These are phyloP conservation scores for Colletotrichum filicis DNA, from an alignment of 2,329 filamentous ascomycete species.

Conservation along the genomic window DNA sequence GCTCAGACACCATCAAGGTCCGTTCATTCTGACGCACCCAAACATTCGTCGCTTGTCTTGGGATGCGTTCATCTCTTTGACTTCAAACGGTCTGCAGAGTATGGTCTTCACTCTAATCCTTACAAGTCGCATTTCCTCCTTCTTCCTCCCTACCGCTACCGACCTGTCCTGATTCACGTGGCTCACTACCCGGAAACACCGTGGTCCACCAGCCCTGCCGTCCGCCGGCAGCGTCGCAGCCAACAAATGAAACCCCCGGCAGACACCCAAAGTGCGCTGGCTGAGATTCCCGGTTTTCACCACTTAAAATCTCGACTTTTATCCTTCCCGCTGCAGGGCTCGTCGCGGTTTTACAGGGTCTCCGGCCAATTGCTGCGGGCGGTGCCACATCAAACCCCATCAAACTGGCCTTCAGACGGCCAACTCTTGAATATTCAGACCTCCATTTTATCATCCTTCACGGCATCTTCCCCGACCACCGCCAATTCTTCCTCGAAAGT, in stretches of 20 bases:
- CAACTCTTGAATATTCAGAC: neutral
- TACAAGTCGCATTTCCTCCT: neutral
- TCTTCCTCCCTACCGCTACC: neutral
- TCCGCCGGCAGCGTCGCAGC: slow-evolving; percentile 27
- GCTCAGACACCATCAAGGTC: no score
- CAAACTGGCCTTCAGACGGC: neutral
- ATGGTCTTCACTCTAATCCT: neutral
- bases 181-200: slow-evolving; percentile 21
- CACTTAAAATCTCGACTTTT: slow-evolving; percentile 15
- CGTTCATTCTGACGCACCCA: neutral
- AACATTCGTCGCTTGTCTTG: neutral
- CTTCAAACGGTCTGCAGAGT: no score
- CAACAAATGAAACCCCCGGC: slow-evolving; percentile 8
- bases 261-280: slow-evolving; percentile 9
- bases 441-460: neutral
- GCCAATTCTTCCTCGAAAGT: slow-evolving; percentile 1
- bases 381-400: slow-evolving; percentile 10
- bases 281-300: slow-evolving; percentile 25
- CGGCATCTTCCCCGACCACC: slow-evolving; percentile 9
- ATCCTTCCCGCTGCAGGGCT: slow-evolving; percentile 23
- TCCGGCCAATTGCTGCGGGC: neutral
- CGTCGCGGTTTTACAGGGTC: slow-evolving; percentile 14
- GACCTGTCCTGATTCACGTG: slow-evolving; percentile 25
- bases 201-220: slow-evolving; percentile 20
- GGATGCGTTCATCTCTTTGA: neutral